phyloP scores from a whole-genome alignment of 139 green algal genomes.

The Volvox africanus region DNA sequence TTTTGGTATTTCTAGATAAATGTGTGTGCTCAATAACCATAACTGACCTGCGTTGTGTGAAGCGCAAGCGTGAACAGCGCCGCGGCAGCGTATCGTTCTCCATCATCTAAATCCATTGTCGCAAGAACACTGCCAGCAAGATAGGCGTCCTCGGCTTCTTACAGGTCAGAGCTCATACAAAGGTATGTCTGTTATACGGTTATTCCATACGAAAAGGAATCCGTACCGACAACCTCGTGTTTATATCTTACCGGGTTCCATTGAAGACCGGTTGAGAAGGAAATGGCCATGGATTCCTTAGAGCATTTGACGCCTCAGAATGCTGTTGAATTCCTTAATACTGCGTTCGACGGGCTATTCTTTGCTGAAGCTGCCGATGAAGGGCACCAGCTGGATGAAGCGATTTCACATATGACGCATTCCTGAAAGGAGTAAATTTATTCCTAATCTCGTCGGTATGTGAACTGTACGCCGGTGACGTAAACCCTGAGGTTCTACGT shows the following conservation, averaged over 20 bases:
- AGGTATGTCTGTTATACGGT: not conserved
- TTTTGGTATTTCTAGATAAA: too few species aligned
- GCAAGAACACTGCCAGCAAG: too few species aligned
- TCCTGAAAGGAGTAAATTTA: not conserved
- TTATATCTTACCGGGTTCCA: not conserved
- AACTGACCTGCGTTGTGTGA: constrained; percentile 65
- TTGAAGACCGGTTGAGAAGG: too few species aligned
- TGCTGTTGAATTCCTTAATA: constrained; percentile 1
- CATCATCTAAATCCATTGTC: constrained; percentile 63
- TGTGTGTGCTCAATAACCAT: too few species aligned
- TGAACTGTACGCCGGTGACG: not conserved
- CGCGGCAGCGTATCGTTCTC: constrained; percentile 72
- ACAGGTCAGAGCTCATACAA: too few species aligned
- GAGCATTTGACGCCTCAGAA: not conserved
- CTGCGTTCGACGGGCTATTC: not conserved
- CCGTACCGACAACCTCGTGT: not conserved
- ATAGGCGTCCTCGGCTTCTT: too few species aligned
- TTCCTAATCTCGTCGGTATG: constrained; percentile 2
- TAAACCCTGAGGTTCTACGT: not conserved
- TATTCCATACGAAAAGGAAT: not conserved
- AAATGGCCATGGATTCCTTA: not conserved
- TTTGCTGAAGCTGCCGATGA: constrained; percentile 16
- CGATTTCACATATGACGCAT: not conserved
- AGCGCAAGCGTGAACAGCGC: constrained; percentile 82
- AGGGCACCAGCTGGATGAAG: not conserved